Base-by-base conservation (phyloP, 352 stramenopile genomes). In the Phytophthora uliginosa region DNA sequence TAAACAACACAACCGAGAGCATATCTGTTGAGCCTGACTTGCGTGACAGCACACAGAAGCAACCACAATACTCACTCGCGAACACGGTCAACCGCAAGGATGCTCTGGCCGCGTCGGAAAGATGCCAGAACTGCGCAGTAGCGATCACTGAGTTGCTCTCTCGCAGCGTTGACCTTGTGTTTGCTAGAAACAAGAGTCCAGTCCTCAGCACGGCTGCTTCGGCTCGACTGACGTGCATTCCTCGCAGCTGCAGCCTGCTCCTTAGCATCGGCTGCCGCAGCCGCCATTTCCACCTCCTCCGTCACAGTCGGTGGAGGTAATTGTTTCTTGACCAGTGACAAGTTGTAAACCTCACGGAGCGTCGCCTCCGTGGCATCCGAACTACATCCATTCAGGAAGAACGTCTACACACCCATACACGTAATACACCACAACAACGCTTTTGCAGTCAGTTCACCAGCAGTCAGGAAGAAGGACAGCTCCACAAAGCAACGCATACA, bases 341-440 rank as follows among this genome's bases (percentile, higher is more conserved):
- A 67, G 26, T 88, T 73, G 65, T 88, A 92, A 22, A 90, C 83
- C 68, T 94, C 83, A 7, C 84, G 84, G 7, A 94, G 68, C 9
- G 82, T 77, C 7, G 83, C 86, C 59, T 94, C 86, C 0, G 86
- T 92, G 18, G 82, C 83, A 57, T 88, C 83, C 13, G 82, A 92
- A 58, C 79, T 94, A 53, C 77, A 81, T 18, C 78, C 77, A 64
- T 94, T 94, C 9, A 94, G 53, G 61, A 84, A 85, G 40, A 92
- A 91, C 20, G 84, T 91, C 86, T 94, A 69, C 50, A 53, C 38
- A 76, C 31, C 71, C 13, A 57, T 34, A 51, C 20, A 71, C 58
- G 42, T 55, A 18, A 42, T 13, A 31, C 42, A 24, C 18, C 42
- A 54, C 18, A 17, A 45, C 20, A 12, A 68, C 22, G 22, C 42